These are phyloP conservation scores for Russula sp. DNA, from an alignment of 768 basidiomycete species.

Conservation along the genomic window DNA sequence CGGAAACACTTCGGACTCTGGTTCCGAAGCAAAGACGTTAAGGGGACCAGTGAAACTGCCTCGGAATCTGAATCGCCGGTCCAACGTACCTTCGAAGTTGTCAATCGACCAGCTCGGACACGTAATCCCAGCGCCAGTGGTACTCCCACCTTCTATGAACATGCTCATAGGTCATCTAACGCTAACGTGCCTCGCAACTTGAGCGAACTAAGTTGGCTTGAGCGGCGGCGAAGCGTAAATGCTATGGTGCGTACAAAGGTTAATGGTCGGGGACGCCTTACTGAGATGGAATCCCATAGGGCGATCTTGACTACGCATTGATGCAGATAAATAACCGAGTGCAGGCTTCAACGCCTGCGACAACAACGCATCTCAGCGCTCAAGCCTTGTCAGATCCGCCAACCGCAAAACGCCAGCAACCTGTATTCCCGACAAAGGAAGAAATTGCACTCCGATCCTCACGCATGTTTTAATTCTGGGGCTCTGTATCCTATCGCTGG, in stretches of 20 bases:
- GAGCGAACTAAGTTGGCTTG: constrained; percentile 76
- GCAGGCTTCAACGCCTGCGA: constrained; percentile 50
- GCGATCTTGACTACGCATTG: constrained; percentile 69
- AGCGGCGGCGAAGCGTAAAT: constrained; percentile 67
- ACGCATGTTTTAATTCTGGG: constrained; percentile 59
- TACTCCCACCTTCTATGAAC: constrained; percentile 39
- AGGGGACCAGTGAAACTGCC: constrained; percentile 43
- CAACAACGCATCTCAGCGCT: constrained; percentile 49
- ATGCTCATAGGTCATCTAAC: constrained; percentile 45
- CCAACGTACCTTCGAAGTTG: constrained; percentile 47
- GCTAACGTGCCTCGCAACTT: constrained; percentile 51
- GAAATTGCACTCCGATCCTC: constrained; percentile 48
- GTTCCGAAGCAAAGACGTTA: constrained; percentile 39
- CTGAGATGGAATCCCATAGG: constrained; percentile 41
- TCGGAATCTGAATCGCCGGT: constrained; percentile 31
- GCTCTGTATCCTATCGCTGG: constrained; percentile 54
- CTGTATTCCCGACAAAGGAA: constrained; percentile 41
- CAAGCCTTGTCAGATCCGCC: constrained; percentile 36
- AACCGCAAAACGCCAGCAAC: constrained; percentile 31
- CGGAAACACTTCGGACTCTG: constrained; percentile 40
- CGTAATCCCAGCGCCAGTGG: constrained; percentile 52
- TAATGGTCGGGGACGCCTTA: constrained; percentile 3
- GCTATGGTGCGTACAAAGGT: constrained; percentile 53
- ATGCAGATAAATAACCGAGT: constrained; percentile 52
- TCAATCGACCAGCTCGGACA: constrained; percentile 49